Evolutionary conservation across 805 yeast species (phyloP).

Genomic region (Kluyveromyces nonfermentans): DNA sequence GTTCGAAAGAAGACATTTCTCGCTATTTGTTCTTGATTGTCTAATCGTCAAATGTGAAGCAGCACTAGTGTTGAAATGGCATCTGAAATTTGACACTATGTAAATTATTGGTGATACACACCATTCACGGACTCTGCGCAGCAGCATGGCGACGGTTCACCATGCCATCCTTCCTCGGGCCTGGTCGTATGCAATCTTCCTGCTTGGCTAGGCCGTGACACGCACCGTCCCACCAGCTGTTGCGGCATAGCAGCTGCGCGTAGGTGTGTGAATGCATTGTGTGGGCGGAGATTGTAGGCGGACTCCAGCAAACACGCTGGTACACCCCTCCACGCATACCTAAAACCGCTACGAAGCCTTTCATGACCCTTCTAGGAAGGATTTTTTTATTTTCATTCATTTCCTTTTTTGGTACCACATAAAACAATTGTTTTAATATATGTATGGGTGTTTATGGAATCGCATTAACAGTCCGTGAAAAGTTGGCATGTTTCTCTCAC

Average conservation of each 20-base stretch:
- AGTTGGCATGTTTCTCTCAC: no score
- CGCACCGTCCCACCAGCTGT: background rate
- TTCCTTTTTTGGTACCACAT: background rate
- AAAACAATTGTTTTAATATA: no score
- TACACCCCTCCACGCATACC: no score
- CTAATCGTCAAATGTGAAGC: background rate
- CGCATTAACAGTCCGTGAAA: background rate
- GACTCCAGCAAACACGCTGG: no score
- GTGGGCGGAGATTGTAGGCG: no score
- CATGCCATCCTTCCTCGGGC: background rate
- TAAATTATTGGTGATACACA: background rate
- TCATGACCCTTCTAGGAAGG: background rate
- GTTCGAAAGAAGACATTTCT: conserved; percentile 64
- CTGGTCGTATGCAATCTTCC: background rate
- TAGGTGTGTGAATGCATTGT: no score
- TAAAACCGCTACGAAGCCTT: no score
- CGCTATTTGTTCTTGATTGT: conserved; percentile 3
- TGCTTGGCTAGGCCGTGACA: background rate
- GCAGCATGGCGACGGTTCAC: background rate
- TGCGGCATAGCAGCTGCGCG: no score
- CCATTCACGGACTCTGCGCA: background rate
- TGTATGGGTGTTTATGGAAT: background rate
- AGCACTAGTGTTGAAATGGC: background rate
- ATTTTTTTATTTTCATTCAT: no score
- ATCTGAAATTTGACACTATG: background rate